These are phyloP conservation scores for Fomitopsis palustris DNA, from an alignment of 1,284 basidiomycete genomes.

Conservation along the genomic window DNA sequence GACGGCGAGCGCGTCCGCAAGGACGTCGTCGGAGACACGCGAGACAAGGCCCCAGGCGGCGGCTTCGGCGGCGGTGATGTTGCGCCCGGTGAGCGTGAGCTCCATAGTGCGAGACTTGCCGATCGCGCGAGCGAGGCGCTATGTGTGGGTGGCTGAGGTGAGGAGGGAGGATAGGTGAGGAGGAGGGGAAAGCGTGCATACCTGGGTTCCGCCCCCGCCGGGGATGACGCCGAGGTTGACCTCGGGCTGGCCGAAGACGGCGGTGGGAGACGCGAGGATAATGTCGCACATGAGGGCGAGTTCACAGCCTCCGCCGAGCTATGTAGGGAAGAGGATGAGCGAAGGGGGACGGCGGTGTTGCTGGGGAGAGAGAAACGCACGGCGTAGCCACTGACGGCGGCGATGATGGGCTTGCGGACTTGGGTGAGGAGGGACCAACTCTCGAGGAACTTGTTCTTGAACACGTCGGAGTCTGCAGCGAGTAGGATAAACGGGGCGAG, in stretches of 20 bases:
- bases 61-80: slow-evolving; percentile 80
- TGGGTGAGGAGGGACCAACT: slow-evolving; percentile 80
- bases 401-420: slow-evolving; percentile 91
- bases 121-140: slow-evolving; percentile 81
- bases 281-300: slow-evolving; percentile 97
- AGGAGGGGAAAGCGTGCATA: slow-evolving; percentile 7
- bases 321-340: slow-evolving; percentile 31
- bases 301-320: slow-evolving; percentile 93
- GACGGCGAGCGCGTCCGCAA: slow-evolving; percentile 86
- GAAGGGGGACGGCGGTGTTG: not conserved
- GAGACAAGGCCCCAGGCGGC: slow-evolving; percentile 84
- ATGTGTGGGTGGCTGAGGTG: slow-evolving; percentile 42
- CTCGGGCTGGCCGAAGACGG: slow-evolving; percentile 95
- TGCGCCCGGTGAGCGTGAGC: slow-evolving; percentile 86
- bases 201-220: slow-evolving; percentile 60
- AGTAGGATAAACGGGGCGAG: not conserved
- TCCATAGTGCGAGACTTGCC: slow-evolving; percentile 98
- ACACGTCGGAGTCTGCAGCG: slow-evolving; percentile 73
- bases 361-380: not conserved
- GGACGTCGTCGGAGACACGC: slow-evolving; percentile 80
- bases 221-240: slow-evolving; percentile 98
- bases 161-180: not conserved
- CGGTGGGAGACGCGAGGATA: slow-evolving; percentile 90
- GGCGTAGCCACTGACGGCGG: slow-evolving; percentile 94
- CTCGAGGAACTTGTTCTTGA: slow-evolving; percentile 86